These are phyloP conservation scores for Tieghemiomyces parasiticus DNA, from an alignment of 192 early-diverging fungal species.

Conservation along the genomic window DNA sequence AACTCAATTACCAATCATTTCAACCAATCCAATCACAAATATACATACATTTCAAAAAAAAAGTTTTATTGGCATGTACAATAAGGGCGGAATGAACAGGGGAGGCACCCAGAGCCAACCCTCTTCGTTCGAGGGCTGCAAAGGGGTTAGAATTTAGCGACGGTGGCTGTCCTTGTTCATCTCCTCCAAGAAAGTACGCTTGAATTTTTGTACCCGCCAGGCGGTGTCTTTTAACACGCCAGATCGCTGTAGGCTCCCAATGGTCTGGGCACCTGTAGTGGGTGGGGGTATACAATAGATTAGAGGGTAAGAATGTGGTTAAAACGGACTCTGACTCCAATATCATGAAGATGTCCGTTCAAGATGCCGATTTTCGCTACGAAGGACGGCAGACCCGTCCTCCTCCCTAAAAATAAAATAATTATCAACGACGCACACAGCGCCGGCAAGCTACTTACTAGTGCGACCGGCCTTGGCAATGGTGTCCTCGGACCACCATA, in stretches of 20 bases:
- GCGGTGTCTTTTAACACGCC: not conserved
- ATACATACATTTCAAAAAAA: no score
- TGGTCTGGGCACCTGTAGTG: not conserved
- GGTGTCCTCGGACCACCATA: constrained; percentile 6
- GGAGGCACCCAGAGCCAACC: no score
- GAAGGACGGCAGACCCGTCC: not conserved
- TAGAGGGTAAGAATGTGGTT: not conserved
- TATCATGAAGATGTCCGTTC: not conserved
- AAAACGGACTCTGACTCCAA: not conserved
- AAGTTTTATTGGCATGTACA: no score
- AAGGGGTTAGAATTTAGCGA: no score
- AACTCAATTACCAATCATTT: no score
- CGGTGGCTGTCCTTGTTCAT: constrained; percentile 3
- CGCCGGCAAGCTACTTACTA: not conserved
- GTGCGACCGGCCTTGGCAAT: not conserved
- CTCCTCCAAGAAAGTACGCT: not conserved
- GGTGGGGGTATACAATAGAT: not conserved
- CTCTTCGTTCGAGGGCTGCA: no score
- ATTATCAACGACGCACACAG: not conserved
- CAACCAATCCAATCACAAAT: no score
- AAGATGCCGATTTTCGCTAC: not conserved
- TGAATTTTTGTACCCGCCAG: not conserved
- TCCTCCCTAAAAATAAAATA: no score
- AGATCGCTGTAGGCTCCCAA: not conserved
- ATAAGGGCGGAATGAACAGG: no score